These are phyloP conservation scores for Clonostachys chloroleuca DNA, from an alignment of 2,329 filamentous ascomycete genomes.

Conservation along the genomic window DNA sequence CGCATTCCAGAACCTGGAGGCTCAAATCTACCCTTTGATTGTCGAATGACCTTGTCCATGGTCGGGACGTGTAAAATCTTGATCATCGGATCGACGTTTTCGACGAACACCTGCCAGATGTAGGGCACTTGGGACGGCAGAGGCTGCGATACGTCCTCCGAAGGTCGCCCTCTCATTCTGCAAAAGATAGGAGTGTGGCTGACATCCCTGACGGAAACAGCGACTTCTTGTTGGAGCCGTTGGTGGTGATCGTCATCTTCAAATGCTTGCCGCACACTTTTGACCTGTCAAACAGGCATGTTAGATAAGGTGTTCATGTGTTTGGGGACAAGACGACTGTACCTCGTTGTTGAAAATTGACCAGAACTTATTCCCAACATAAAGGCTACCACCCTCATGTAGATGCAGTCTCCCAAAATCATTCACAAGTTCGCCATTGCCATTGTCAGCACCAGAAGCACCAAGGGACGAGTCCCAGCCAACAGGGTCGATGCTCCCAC, in stretches of 20 bases:
- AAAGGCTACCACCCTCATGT: conserved; percentile 11
- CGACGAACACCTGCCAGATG: conserved; percentile 19
- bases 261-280: no score
- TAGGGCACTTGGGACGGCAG: conserved; percentile 18
- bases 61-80: conserved; percentile 17
- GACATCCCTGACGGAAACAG: no score
- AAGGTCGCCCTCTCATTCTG: no score
- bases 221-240: no score
- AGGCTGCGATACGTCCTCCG: conserved; percentile 29
- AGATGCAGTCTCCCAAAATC: conserved; percentile 1
- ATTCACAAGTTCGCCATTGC: conserved; percentile 17
- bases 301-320: conserved; percentile 9
- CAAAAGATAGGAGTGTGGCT: no score
- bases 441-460: conserved; percentile 9
- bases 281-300: no score
- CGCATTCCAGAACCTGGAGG: conserved; percentile 8
- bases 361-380: conserved; percentile 22
- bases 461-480: not conserved
- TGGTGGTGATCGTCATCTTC: no score
- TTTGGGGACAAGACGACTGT: conserved; percentile 4
- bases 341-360: conserved; percentile 22
- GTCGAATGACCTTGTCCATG: conserved; percentile 8
- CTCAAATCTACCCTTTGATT: conserved; percentile 10
- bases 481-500: not conserved
- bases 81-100: conserved; percentile 22